Evolutionary conservation across 2,329 filamentous ascomycete species (phyloP).

Genomic region (Rutstroemia sp.): DNA sequence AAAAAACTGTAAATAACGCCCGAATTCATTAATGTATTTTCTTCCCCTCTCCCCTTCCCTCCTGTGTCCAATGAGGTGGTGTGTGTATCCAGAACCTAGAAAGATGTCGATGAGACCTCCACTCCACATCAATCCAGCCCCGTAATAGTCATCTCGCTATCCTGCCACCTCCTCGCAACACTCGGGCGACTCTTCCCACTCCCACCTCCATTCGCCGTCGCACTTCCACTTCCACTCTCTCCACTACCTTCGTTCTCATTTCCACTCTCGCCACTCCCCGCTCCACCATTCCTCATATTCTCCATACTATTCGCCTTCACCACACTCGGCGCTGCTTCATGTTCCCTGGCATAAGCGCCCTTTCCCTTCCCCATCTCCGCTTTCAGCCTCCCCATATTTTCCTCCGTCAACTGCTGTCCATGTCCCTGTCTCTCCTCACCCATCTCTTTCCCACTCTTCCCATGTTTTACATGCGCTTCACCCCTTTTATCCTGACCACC

Average conservation of each 20-base stretch:
- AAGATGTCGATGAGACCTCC: no score
- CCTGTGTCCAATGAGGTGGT: no score
- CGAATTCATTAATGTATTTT: no score
- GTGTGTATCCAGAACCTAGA: no score
- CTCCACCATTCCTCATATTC: neutral
- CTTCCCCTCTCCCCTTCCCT: no score
- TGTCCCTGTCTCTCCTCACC: neutral
- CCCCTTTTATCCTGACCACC: neutral
- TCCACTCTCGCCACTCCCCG: conserved; percentile 8
- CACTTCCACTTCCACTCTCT: conserved; percentile 12
- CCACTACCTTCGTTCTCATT: conserved; percentile 9
- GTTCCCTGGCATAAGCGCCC: neutral
- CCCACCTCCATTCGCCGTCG: neutral
- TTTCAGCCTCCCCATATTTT: conserved; percentile 44
- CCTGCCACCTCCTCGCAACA: conserved; percentile 3
- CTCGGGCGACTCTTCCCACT: neutral
- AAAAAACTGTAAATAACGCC: no score
- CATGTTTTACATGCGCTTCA: neutral
- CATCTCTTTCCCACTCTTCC: conserved; percentile 19
- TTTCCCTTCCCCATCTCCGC: conserved; percentile 12
- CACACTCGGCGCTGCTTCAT: neutral
- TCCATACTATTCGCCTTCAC: neutral
- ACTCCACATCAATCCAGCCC: neutral
- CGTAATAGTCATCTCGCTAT: conserved; percentile 3
- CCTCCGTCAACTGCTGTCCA: conserved; percentile 44